Base-by-base conservation (phyloP, 331 rosid genomes). In the Pyracantha coccinea region DNA sequence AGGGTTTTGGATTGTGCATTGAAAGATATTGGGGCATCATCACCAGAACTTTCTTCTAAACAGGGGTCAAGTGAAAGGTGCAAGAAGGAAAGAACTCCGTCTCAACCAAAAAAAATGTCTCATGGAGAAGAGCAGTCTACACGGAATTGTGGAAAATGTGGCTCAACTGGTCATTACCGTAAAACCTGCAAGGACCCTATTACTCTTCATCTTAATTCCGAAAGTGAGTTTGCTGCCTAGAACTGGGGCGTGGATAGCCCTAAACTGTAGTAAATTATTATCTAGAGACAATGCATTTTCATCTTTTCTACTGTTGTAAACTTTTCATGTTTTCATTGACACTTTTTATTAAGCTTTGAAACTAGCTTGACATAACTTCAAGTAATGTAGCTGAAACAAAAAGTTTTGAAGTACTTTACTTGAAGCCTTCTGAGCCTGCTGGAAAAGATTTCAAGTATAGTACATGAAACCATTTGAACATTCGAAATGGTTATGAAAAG, bases 121-220 rank as follows among this genome's bases (percentile, higher is more conserved):
- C 31, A 9, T 68, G 60, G 67, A 8, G 52, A 79, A 74, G 75
- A 73, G 38, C 44, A 31, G 15, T 69, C 80, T 16, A 41, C 44
- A 2, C 33, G 66, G 57, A 29, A 75, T 32, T 76, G 80, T 55
- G 70, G 77, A 31, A 71, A 60, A n/a, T 75, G 74, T 41, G 80
- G 84, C 50, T 44, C 73, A 29, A 63, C 54, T 31, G 84, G 77
- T 44, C 81, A 65, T 59, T 75, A 62, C 52, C 35, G 63, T 68
- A 65, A 76, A 76, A 71, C 76, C 33, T 75, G 80, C 67, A 69
- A 32, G 32, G 63, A n/a, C 62, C 47, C 32, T 31, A 45, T 11
- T 73, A 52, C 54, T 55, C 52, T 15, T 29, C 79, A 67, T 57
- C 67, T 24, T 25, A 58, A 58, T 58, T 13, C 19, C 1, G 68